Evolutionary conservation across 805 yeast genomes (phyloP), one percentile per base, ranked within the genome.

Genomic region (Candida multigemmis): DNA sequence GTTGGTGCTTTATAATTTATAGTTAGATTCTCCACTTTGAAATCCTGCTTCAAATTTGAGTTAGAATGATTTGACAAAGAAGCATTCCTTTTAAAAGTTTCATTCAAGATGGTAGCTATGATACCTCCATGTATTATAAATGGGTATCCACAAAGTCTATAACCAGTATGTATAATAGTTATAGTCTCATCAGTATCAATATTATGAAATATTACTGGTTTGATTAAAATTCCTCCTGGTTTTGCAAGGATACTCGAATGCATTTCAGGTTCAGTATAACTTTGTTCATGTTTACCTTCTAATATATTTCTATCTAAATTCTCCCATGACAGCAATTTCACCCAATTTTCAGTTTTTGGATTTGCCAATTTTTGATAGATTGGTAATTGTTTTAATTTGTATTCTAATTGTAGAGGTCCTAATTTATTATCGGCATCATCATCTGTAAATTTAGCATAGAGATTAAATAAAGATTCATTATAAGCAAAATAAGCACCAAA

Each of bases 61-160:
- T 41, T 17, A 31, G 59, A 42, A 35, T 45, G 19, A 34, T 39
- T 27, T 30, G 60, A 46, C 22, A 77, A 55, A 1, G 62, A 50
- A 2, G 64, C 72, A 31, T 66, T 59, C 27, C 77, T 64, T 37
- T 76, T 75, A 55, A 77, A 68, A 5, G 80, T 66, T 39, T 86
- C 94, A 43, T 84, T 91, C 29, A 85, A 55, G 1, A 86, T 56
- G 0, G 93, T 77, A 6, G 87, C 93, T 16, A 86, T 48, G 16
- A 87, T 71, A 0, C 96, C 96, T 3, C 96, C 96, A 46, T 86
- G 96, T 3, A 84, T 68, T 12, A 87, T 54, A 40, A 83, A 77
- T 2, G 96, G 96, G 46, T 79, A 86, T 1, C 96, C 96, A 22
- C 89, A 76, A 12, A 86, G 50, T 34, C 68, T 69, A 44, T 77